phyloP scores from a whole-genome alignment of 177 flowering plant genomes.

The Vitis hybrid region DNA sequence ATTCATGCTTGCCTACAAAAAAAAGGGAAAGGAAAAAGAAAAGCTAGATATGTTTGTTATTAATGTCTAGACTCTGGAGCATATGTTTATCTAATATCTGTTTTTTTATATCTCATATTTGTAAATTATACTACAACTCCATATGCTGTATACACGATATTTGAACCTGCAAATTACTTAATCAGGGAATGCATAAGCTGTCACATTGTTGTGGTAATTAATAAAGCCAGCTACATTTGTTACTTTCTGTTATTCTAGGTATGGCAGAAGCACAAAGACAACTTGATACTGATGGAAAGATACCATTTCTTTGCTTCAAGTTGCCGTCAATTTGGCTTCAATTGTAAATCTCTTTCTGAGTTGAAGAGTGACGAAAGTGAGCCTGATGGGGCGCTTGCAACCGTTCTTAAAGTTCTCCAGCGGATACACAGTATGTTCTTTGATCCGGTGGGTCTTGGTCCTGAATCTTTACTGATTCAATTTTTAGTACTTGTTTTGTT shows the following conservation, averaged over 20 bases:
- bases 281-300: slow-evolving; percentile 71
- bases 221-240: background rate
- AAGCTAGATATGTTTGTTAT: too few relatives aligned
- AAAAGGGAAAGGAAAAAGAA: too few relatives aligned
- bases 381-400: slow-evolving; percentile 74
- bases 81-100: too few relatives aligned
- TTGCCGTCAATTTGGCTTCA: slow-evolving; percentile 56
- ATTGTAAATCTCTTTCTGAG: slow-evolving; percentile 61
- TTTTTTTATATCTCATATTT: too few relatives aligned
- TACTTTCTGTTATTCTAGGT: slow-evolving; percentile 35
- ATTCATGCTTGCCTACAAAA: too few relatives aligned
- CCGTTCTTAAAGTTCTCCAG: slow-evolving; percentile 65
- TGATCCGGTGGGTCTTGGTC: slow-evolving; percentile 39
- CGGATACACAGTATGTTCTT: slow-evolving; percentile 59
- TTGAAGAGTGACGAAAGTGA: slow-evolving; percentile 76
- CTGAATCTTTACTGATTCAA: background rate
- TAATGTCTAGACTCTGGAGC: too few relatives aligned
- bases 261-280: slow-evolving; percentile 70
- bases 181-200: background rate
- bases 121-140: too few relatives aligned
- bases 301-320: slow-evolving; percentile 88
- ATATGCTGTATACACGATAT: background rate
- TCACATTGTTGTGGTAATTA: background rate
- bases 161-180: background rate
- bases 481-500: background rate